Evolutionary conservation across 805 yeast species (phyloP).

Genomic region (Yarrowia osloensis): DNA sequence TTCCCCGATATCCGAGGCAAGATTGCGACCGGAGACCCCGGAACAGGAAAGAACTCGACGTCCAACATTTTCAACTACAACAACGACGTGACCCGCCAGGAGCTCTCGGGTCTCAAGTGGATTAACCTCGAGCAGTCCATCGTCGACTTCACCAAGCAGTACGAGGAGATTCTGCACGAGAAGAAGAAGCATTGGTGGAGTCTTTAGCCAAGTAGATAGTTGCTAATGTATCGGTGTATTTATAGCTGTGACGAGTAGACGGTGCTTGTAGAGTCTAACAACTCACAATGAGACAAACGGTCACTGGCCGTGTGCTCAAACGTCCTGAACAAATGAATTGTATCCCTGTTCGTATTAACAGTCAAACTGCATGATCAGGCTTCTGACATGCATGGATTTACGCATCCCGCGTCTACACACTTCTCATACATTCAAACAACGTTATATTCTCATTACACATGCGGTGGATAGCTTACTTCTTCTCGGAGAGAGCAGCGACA

Average conservation of each 20-base stretch:
- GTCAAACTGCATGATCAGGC: background rate
- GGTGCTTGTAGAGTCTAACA: too few species aligned
- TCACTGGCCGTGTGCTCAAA: too few species aligned
- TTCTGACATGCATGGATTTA: background rate
- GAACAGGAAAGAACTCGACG: background rate
- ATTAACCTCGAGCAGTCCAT: slow-evolving; percentile 17
- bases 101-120: slow-evolving; percentile 1
- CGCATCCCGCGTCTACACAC: too few species aligned
- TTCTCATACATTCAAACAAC: background rate
- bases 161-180: slow-evolving; percentile 9
- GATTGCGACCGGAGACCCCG: slow-evolving; percentile 4
- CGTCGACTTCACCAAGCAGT: slow-evolving; percentile 1
- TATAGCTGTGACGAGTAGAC: too few species aligned
- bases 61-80: background rate
- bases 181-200: slow-evolving; percentile 22
- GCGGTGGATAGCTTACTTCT: slow-evolving; percentile 42
- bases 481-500: slow-evolving; percentile 87
- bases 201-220: background rate
- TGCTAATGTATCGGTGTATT: background rate
- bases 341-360: too few species aligned
- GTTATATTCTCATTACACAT: background rate
- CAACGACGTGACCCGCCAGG: slow-evolving; percentile 3
- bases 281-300: too few species aligned
- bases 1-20: slow-evolving; percentile 12
- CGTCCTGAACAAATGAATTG: too few species aligned